Evolutionary conservation across 75 land plant genomes (phyloP).

Genomic region (Isoetes taiwanensis): DNA sequence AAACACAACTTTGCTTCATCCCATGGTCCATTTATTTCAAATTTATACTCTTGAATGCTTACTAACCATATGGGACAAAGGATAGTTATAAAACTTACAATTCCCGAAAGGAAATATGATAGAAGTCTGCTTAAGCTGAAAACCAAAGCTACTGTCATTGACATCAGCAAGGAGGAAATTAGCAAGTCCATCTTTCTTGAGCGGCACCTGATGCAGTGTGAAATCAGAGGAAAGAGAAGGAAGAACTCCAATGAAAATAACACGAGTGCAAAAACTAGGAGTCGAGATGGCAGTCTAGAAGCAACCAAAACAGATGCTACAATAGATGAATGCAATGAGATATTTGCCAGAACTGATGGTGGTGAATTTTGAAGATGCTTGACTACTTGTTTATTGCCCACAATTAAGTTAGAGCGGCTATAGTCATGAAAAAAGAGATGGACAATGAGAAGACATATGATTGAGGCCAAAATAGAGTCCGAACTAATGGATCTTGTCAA

Average conservation of each 20-base stretch:
- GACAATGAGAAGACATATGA: conserved; percentile 52
- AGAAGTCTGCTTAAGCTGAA: conserved; percentile 35
- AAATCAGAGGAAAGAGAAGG: conserved; percentile 73
- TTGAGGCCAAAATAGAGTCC: conserved; percentile 84
- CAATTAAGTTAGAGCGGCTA: conserved; percentile 50
- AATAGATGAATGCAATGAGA: conserved; percentile 82
- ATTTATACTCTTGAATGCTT: conserved; percentile 74
- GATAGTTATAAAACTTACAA: conserved; percentile 50
- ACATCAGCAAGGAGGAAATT: conserved; percentile 42
- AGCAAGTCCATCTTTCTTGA: conserved; percentile 59
- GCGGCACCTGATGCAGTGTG: conserved; percentile 53
- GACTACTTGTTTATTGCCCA: no score
- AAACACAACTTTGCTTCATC: conserved; percentile 98
- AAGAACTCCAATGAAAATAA: conserved; percentile 88
- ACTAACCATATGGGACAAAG: conserved; percentile 89
- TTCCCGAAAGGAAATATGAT: conserved; percentile 32
- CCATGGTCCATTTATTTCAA: conserved; percentile 97
- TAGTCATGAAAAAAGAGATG: conserved; percentile 92
- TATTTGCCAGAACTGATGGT: no score
- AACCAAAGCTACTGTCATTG: conserved; percentile 35
- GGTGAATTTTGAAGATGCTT: no score
- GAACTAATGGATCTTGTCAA: conserved; percentile 85
- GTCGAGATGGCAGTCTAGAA: conserved; percentile 73
- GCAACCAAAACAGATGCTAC: conserved; percentile 89
- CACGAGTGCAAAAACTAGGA: conserved; percentile 80